Base-by-base conservation (phyloP, 495 filamentous ascomycete genomes). In the Penicillium goetzii region DNA sequence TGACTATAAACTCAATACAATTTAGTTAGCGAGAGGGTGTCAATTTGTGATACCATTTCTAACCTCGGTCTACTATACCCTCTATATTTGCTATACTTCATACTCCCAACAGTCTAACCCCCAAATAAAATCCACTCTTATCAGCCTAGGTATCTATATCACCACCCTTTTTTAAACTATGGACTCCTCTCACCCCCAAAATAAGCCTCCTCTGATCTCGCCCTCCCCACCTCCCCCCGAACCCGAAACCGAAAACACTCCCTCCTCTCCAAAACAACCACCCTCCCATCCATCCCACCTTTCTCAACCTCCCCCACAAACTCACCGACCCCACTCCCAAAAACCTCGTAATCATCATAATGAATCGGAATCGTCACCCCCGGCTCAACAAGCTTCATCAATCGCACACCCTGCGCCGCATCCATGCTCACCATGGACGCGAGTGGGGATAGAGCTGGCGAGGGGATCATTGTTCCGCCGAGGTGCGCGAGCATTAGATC, bases 341-440 rank as follows among this genome's bases (percentile, higher is more conserved):
- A 85, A 11, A 87, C 86, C 61, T 82, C 80, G 68, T 90, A 90
- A 59, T 90, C 89, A 65, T 90, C 87, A 72, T 83, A 89, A 69
- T 90, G 88, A 21, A 90, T 81, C 34, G 88, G 89, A n/a, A 91
- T 83, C 38, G 85, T 88, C 45, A 90, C 59, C 36, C 89, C 85
- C 45, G 89, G 85, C 15, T 86, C 74, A 1, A 91, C 76, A 40
- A 90, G 53, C 63, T 76, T 69, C 71, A 90, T 84, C 59, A 90
- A 71, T 75, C 86, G 65, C 7, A 89, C 65, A 0, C 89, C 87
- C 72, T 89, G 84, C 71, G 77, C 74, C 11, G 81, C 89, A 65
- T 91, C 88, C 89, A 91, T 91, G 0, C 86, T 90, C n/a, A 90
- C 83, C 86, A 89, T 89, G 55, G 70, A 52, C 47, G 73, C 59